A percentile compares a stretch with the other conserved stretches of the same genome.
Conservation (phyloP, 352 stramenopile genomes). For the Phytophthora colocasiae region DNA sequence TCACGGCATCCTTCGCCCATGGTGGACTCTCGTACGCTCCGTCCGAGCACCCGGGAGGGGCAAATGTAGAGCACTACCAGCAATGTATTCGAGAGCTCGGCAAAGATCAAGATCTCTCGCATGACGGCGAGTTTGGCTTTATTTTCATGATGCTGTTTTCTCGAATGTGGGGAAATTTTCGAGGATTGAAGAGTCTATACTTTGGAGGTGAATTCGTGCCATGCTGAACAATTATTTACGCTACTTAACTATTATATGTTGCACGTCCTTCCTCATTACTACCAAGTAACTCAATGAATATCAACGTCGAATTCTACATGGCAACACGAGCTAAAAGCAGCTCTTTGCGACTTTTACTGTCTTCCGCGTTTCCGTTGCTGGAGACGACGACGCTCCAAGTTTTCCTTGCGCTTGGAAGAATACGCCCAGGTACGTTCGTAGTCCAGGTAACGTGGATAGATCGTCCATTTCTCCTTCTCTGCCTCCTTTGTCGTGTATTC, state of each 20-base stretch:
- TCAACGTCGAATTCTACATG: too few species aligned
- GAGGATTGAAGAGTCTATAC: constrained; percentile 32
- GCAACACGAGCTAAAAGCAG: too few species aligned
- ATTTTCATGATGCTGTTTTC: constrained; percentile 53
- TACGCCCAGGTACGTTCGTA: constrained; percentile 21
- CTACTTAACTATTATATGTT: too few species aligned
- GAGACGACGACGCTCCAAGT: constrained; percentile 10
- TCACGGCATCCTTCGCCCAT: constrained; percentile 34
- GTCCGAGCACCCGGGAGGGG: constrained; percentile 47
- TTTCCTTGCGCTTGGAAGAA: constrained; percentile 13
- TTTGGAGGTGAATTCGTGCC: constrained; percentile 40
- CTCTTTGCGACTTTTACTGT: too few species aligned
- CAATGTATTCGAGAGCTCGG: constrained; percentile 60
- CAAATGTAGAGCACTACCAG: constrained; percentile 73
- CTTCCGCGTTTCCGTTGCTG: not conserved
- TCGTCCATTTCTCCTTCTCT: not conserved
- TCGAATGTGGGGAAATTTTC: constrained; percentile 40
- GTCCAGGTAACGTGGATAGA: constrained; percentile 24
- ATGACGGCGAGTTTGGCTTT: constrained; percentile 53
- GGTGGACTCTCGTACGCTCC: constrained; percentile 42
- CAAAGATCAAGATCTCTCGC: constrained; percentile 50
- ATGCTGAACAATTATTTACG: constrained; percentile 28
- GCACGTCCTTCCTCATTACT: too few species aligned
- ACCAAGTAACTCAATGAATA: too few species aligned
- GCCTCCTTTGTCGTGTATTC: not conserved